Evolutionary conservation across 2,329 filamentous ascomycete genomes (phyloP), one percentile per base, ranked within the genome.

Genomic region (Cytospora paraplurivora): DNA sequence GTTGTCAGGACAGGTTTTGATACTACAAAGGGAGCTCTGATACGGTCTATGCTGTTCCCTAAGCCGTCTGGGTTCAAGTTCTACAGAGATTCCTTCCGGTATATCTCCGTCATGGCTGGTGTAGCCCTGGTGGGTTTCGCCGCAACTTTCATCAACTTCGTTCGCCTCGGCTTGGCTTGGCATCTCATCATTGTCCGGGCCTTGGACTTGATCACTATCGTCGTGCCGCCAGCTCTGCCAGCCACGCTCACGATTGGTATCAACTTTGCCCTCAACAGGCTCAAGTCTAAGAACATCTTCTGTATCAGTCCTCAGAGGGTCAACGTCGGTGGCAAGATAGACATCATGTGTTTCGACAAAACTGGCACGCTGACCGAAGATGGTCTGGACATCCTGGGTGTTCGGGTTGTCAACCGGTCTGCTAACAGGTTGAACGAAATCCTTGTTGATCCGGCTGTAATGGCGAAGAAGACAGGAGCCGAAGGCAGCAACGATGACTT

Each of bases 51-150:
- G 94, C 84, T 99, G 44, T 99, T 99, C 73, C 96, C 95, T 0
- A 99, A 99, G 72, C 95, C 95, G 1, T 97, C 94, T 0, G 94
- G 94, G 0, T 99, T 99, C 85, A 98, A 96, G 72, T 99, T 99
- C 74, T 99, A 99, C 75, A 87, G 92, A 50, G 95, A 99, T 75
- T 97, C 94, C 0, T 99, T 99, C 78, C 88, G 93, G 27, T 99
- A 99, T 74, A 98, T 99, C 65, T 93, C 91, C 4, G 95, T 99
- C 65, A 99, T 99, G 95, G 94, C 85, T 7, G 79, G 88, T 50
- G 88, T 99, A 70, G 96, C 95, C 27, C 78, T 88, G 56, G 75
- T 98, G 56, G 95, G 96, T 0, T 99, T 99, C 72, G 79, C 93
- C 27, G 93, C 90, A 1, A 98, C 95, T 0, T 89, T 99, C 69